Base-by-base conservation (phyloP, 164 flowering plant genomes). In the Saururus chinensis region DNA sequence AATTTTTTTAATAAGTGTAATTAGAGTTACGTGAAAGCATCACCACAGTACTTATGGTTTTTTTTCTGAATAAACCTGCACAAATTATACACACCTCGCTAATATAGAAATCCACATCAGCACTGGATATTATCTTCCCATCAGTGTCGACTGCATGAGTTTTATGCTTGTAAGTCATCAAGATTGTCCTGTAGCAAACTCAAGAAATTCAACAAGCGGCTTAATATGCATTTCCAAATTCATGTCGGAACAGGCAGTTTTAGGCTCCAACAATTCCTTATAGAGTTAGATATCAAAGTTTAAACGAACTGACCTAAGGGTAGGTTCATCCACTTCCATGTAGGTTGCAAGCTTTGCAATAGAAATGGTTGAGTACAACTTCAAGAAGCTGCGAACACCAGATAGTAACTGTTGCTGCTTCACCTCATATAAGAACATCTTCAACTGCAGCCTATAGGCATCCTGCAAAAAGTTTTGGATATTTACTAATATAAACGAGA, bases 91-190 rank as follows among this genome's bases (percentile, higher is more conserved):
- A 51, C 78, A 93, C 99, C 78, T 93, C 93, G 56, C 78, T 80
- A 68, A 93, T 73, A 71, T 80, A 93, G 82, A 93, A 93, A 73
- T 90, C 89, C 56, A 88, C 68, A 74, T 93, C 99, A 2, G 96
- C 96, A 73, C 88, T 93, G 60, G 93, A 88, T 57, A 68, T 69
- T 19, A 88, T 76, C 72, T 87, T 88, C 67, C 97, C 91, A 53
- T 85, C 92, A 58, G 64, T 66, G 65, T 80, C 89, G 62, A 88
- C 93, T 40, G 87, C 74, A 79, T 90, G 97, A 4, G 89, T 88
- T 71, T 93, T 93, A 73, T 93, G 99, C 79, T 93, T 93, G 87
- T 87, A 93, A 20, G 95, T 87, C 89, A 93, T 75, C 84, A 93
- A 78, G 56, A 93, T 91, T 61, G 96, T 84, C 87, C 96, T 93